Base-by-base conservation (phyloP, 176 grass and related monocot species). In the Metroxylon sagu region DNA sequence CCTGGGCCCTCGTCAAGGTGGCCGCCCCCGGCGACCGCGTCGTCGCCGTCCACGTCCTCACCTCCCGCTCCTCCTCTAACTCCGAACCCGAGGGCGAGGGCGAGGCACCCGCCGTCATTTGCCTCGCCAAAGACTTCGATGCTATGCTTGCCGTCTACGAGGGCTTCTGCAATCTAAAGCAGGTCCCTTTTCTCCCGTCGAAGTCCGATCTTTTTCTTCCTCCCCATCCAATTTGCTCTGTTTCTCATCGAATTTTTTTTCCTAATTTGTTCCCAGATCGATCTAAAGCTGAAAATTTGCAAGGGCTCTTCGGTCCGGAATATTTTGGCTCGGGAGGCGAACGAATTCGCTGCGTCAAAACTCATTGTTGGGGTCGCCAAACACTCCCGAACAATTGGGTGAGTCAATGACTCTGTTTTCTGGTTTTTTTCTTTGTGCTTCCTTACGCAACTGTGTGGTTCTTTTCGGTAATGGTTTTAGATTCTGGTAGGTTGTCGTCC, bases 201-300 rank as follows among this genome's bases (percentile, higher is more conserved):
- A 29, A 43, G 54, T 25, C 61, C 2, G 2, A 1, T 16, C 26
- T 5, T 30, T 55, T 56, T 43, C 29, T 10, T 7, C 4, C 8
- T 53, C 8, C 18, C 8, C 21, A 23, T 1, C 5, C 30, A 14
- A 17, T 23, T 30, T 12, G 4, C 15, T 48, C 8, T 19, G 61
- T 65, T 19, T 54, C 72, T 64, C 26, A 35, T 48, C 48, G 29
- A 4, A 15, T 49, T 3, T 43, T 51, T 23, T 23, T 2, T 12
- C 35, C 8, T 43, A 43, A 14, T 43, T 10, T 43, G 7, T 74
- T 26, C 12, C 39, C 83, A 98, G 94, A 85, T 98, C 74, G 73
- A 98, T 61, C 75, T 98, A 3, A 98, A 89, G 70, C 56, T 98
- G 30, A 93, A 98, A 72, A 83, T 98, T 76, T 98, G 88, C 76